A percentile compares a stretch with the other conserved stretches of the same genome.
Conservation (phyloP, 768 basidiomycete genomes). For the Phallus indusiatus region DNA sequence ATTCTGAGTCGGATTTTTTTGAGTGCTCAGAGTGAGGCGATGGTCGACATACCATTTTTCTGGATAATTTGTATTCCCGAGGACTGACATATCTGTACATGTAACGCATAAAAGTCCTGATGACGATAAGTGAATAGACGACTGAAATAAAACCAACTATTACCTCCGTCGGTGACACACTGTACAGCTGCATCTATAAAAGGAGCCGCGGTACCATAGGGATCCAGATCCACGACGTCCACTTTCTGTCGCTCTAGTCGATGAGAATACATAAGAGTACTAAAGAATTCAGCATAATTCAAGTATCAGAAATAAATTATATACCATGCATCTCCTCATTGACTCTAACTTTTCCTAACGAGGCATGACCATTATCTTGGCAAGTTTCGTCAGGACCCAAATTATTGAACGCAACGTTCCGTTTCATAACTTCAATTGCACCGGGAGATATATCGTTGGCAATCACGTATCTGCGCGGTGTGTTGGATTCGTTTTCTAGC, state of each 20-base stretch:
- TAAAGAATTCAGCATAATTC: conserved; percentile 20
- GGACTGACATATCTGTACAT: conserved; percentile 90
- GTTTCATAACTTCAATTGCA: conserved; percentile 76
- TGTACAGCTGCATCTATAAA: conserved; percentile 95
- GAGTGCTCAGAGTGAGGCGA: background rate
- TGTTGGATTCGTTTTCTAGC: background rate
- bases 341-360: conserved; percentile 54
- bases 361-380: conserved; percentile 2
- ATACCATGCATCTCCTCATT: conserved; percentile 93
- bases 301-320: conserved; percentile 11
- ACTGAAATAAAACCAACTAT: background rate
- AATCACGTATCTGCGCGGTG: conserved; percentile 64
- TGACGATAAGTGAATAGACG: background rate
- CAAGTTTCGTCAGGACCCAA: conserved; percentile 29
- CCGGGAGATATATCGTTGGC: conserved; percentile 87
- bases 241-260: conserved; percentile 65
- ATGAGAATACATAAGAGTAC: conserved; percentile 85
- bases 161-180: conserved; percentile 78
- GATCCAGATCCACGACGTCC: conserved; percentile 95
- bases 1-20: background rate
- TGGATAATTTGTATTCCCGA: conserved; percentile 89
- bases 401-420: conserved; percentile 78
- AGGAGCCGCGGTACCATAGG: conserved; percentile 94
- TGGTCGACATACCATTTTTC: conserved; percentile 75
- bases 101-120: conserved; percentile 88